A percentile compares a stretch with the other conserved stretches of the same genome.
phyloP scores from a whole-genome alignment of 2,329 filamentous ascomycete species.

The Cladorrhinum sp. region DNA sequence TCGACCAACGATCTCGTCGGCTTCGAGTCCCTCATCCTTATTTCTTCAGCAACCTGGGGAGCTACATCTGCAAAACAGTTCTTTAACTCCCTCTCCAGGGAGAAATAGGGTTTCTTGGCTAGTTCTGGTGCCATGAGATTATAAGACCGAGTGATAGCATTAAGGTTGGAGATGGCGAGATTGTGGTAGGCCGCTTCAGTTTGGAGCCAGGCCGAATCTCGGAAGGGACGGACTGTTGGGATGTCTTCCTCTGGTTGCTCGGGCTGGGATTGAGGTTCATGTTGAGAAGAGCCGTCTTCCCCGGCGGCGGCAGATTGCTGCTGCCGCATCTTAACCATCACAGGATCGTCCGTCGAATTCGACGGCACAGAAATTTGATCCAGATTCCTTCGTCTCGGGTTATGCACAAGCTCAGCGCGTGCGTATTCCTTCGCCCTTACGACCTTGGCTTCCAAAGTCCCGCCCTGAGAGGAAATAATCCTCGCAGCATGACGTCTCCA shows the following conservation, averaged over 20 bases:
- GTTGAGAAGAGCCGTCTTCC: neutral
- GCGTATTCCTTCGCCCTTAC: constrained; percentile 69
- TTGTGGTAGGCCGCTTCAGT: constrained; percentile 72
- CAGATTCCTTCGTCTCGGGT: constrained; percentile 50
- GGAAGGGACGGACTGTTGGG: constrained; percentile 56
- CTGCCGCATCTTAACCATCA: constrained; percentile 46
- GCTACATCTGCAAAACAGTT: constrained; percentile 85
- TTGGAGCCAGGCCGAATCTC: constrained; percentile 72
- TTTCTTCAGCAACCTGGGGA: constrained; percentile 67
- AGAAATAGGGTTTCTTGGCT: constrained; percentile 90
- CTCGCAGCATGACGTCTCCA: constrained; percentile 82
- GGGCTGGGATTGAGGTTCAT: neutral
- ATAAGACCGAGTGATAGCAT: constrained; percentile 78
- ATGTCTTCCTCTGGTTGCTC: neutral
- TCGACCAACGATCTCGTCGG: constrained; percentile 42
- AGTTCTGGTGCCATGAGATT: constrained; percentile 92
- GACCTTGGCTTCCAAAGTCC: constrained; percentile 71
- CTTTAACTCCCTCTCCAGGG: constrained; percentile 74
- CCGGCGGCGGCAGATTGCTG: constrained; percentile 21
- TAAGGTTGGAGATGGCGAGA: constrained; percentile 73
- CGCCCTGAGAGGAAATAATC: constrained; percentile 74
- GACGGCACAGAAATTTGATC: constrained; percentile 48
- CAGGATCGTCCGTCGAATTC: constrained; percentile 46
- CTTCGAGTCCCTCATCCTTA: constrained; percentile 62
- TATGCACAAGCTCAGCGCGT: constrained; percentile 64